These are phyloP conservation scores for Zygosaccharomyces siamensis DNA, from an alignment of 805 yeast genomes.

Conservation along the genomic window DNA sequence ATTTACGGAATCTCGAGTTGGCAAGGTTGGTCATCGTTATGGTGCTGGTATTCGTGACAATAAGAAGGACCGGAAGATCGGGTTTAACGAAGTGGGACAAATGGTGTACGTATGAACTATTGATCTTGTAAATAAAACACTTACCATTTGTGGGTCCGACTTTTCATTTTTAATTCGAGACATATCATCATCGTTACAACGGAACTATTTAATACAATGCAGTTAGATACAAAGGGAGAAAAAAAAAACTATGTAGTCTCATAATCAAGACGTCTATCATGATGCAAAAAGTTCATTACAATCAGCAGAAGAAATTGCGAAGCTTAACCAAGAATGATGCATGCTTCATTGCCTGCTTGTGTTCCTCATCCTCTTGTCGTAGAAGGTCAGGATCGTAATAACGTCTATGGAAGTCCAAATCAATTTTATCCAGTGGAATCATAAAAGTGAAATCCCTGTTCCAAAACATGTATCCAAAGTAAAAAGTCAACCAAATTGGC, in stretches of 20 bases:
- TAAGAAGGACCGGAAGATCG: conserved; percentile 74
- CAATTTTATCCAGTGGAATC: conserved; percentile 37
- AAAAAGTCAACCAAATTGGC: conserved; percentile 41
- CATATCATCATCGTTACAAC: not conserved
- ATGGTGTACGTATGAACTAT: conserved; percentile 34
- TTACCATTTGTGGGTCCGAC: not conserved
- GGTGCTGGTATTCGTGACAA: conserved; percentile 88
- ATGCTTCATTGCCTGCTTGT: conserved; percentile 22
- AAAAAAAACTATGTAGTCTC: too few species aligned
- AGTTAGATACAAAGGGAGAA: too few species aligned
- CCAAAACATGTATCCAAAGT: conserved; percentile 48
- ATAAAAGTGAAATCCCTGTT: conserved; percentile 35
- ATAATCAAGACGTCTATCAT: not conserved
- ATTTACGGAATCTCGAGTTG: conserved; percentile 74
- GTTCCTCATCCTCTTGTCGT: conserved; percentile 41
- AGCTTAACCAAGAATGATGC: conserved; percentile 33
- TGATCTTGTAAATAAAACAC: conserved; percentile 1
- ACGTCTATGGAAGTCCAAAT: conserved; percentile 42
- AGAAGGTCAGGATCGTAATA: conserved; percentile 37
- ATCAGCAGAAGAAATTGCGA: conserved; percentile 40
- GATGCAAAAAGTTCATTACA: not conserved
- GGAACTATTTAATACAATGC: not conserved
- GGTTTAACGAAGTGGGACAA: conserved; percentile 63
- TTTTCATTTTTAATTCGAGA: not conserved
- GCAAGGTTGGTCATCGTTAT: conserved; percentile 84